Evolutionary conservation across 345 rosid species (phyloP), one percentile per base, ranked within the genome.

Genomic region (Populus tremula): DNA sequence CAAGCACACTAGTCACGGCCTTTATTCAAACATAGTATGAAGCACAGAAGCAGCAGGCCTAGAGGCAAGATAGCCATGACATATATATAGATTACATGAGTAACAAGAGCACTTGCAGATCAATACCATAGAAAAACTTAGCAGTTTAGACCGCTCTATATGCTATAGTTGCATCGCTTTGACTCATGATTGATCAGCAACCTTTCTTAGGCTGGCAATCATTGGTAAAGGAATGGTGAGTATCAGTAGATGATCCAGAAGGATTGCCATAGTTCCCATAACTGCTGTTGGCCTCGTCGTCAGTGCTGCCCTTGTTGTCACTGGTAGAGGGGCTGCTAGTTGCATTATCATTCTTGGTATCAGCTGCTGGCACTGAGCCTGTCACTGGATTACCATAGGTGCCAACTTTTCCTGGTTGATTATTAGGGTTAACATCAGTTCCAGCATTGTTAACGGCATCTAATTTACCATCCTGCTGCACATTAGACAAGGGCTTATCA

Each of bases 221-320:
- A 53, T 72, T 76, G 6, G 66, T 7, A 67, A 70, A 81, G 49
- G 27, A 49, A 38, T 76, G 88, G 38, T 81, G 83, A 63, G 79
- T 70, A 5, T 85, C 61, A n/a, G 81, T 56, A 5, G 82, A 70
- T 74, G 86, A 78, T 71, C 84, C 83, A 39, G 81, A 67, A 21
- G 81, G 79, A 56, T 71, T 76, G 20, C 79, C 83, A 36, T 78
- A 78, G 49, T 31, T 73, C 36, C 69, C 76, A 47, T 71, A 77
- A 35, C 76, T 62, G 69, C 45, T 39, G 71, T 81, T 79, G 3
- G 35, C 21, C n/a, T 76, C 82, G 45, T 80, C 84, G 66, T 75
- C 74, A 50, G 35, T 63, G 18, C 16, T 66, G 70, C 20, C 45
- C 13, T 18, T 9, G 20, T 64, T 18, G 31, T 63, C 11, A 17